These are phyloP conservation scores for Coprinellus micaceus DNA, from an alignment of 768 basidiomycete species.

Conservation along the genomic window DNA sequence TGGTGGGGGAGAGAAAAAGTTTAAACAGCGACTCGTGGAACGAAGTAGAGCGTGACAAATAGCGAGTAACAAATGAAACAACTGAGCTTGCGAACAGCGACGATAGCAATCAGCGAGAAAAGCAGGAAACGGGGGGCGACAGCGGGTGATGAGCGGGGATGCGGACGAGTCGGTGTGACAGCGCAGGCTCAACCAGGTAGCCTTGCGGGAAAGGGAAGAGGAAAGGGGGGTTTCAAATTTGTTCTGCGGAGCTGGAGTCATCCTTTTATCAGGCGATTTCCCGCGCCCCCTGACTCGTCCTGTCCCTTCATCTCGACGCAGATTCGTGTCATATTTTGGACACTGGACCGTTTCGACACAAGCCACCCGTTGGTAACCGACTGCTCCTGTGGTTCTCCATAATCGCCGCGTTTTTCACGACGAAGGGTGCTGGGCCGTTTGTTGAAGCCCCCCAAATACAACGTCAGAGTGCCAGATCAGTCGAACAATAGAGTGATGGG, in stretches of 20 bases:
- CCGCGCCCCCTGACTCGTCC: constrained; percentile 30
- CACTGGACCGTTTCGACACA: constrained; percentile 5
- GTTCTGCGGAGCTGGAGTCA: constrained; percentile 27
- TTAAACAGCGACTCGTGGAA: constrained; percentile 10
- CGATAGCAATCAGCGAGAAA: constrained; percentile 28
- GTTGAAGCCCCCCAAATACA: constrained; percentile 5
- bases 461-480: constrained; percentile 10
- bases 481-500: constrained; percentile 19
- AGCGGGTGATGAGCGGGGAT: constrained; percentile 21
- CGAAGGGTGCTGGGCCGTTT: background rate
- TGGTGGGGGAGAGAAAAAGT: constrained; percentile 19
- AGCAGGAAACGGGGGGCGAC: constrained; percentile 35
- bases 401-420: background rate
- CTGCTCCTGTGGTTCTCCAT: background rate
- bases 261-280: constrained; percentile 27
- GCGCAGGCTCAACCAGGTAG: background rate
- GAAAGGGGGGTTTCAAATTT: constrained; percentile 31
- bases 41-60: constrained; percentile 14
- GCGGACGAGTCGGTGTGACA: constrained; percentile 11
- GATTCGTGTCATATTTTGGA: background rate
- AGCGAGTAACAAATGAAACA: constrained; percentile 28
- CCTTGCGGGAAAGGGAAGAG: constrained; percentile 17
- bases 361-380: constrained; percentile 6
- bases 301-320: constrained; percentile 13
- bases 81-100: constrained; percentile 32